Evolutionary conservation across 2,329 filamentous ascomycete species (phyloP), one percentile per base, ranked within the genome.

Genomic region (Fusarium sp.): DNA sequence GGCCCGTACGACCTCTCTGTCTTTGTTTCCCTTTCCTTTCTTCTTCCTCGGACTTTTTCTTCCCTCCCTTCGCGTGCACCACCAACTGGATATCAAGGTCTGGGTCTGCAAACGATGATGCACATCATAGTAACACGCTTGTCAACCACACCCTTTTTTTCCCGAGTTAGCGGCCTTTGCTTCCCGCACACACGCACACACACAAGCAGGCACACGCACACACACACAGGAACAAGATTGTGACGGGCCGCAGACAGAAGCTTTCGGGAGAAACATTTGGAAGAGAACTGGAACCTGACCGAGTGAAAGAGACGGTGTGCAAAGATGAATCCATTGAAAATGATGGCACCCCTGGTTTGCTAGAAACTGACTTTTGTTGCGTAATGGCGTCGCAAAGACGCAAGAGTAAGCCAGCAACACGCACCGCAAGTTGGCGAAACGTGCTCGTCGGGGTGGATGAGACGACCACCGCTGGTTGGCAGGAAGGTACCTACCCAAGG

Each of bases 361-460:
- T 62, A 50, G 23, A 20, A 58, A 56, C n/a, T 56, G 39, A 64
- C 60, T 72, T 74, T 66, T 23, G 62, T 70, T 75, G 76, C 72
- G 76, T 76, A 77, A 77, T 72, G 58, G 66, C 61, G 58, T 65
- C 35, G 61, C 56, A 71, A 75, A 52, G 39, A 74, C 71, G 68
- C 68, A 73, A 76, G 64, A 70, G 61, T 60, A 61, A 58, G 23
- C 57, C 61, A 69, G 67, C 71, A 77, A 76, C 25, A 73, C 69
- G 73, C 39, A 73, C 66, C 61, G 57, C 73, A 18, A 66, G 43
- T 58, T 35, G 16, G 39, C 60, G 60, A 77, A 79, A 79, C 77
- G 77, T 79, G 76, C 77, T 73, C 64, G 41, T 65, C 60, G 65
- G 70, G 74, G 71, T 79, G 77, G 75, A 79, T 77, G 76, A 71